Evolutionary conservation across 345 rosid genomes (phyloP).

Genomic region (Trapa incisa): DNA sequence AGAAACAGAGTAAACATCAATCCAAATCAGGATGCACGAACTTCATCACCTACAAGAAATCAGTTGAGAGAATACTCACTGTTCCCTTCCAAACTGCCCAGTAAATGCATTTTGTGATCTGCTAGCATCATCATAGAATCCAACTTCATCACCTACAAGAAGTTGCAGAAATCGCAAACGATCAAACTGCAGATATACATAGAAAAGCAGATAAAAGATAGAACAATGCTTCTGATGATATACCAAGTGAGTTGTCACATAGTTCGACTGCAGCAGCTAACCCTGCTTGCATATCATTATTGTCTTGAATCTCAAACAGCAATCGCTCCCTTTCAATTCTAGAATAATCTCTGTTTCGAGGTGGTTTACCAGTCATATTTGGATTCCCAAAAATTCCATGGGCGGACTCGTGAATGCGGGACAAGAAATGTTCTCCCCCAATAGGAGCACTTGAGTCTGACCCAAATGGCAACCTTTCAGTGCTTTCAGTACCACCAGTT

Average conservation of each 20-base stretch:
- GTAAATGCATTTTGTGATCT: slow-evolving; percentile 17
- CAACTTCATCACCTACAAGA: slow-evolving; percentile 19
- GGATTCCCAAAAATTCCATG: slow-evolving; percentile 22
- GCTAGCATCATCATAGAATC: slow-evolving; percentile 23
- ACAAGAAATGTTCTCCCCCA: slow-evolving; percentile 19
- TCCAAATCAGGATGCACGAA: not conserved
- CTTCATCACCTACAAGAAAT: no score
- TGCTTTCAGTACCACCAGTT: slow-evolving; percentile 15
- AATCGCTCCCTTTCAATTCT: slow-evolving; percentile 19
- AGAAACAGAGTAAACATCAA: no score
- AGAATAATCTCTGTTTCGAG: slow-evolving; percentile 17
- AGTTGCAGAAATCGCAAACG: not conserved
- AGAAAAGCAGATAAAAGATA: not conserved
- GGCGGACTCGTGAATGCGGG: slow-evolving; percentile 15
- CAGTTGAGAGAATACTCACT: slow-evolving; percentile 21
- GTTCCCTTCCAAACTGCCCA: slow-evolving; percentile 23
- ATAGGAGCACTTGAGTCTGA: slow-evolving; percentile 21
- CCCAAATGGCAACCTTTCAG: slow-evolving; percentile 22
- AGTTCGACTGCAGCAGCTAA: slow-evolving; percentile 15
- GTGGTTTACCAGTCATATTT: slow-evolving; percentile 15
- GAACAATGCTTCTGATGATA: slow-evolving; percentile 9
- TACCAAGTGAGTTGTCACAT: slow-evolving; percentile 23
- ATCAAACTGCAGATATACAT: not conserved
- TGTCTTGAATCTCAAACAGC: slow-evolving; percentile 28
- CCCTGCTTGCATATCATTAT: slow-evolving; percentile 19